Base-by-base conservation (phyloP, 345 rosid species). In the Arabidopsis arenosa region DNA sequence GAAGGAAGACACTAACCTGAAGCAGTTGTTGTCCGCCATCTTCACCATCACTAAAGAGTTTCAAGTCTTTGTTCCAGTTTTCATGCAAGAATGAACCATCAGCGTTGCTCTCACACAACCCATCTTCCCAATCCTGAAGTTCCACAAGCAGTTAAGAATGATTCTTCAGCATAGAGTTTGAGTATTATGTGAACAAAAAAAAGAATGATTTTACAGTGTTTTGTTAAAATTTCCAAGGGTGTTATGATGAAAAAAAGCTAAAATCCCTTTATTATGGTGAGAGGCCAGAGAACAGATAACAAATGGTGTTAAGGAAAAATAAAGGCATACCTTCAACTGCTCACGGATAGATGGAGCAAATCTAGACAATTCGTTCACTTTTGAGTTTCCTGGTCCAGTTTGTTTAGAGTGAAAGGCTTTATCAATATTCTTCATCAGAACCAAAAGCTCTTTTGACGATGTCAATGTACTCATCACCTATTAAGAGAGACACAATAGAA, bases 21-120 rank as follows among this genome's bases (percentile, higher is more conserved):
- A 94, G 86, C 59, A 92, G 84, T 71, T 89, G 97, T 48, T 85
- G 91, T 59, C 97, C 98, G 13, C 97, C 95, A 84, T 90, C 93
- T 76, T 86, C 96, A 15, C 85, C 83, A 33, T 89, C 84, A 66
- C 91, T 80, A 75, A 90, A 90, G 61, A 93, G 96, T 72, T 76
- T 83, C 51, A 90, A 75, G 81, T 88, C 97, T 72, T 84, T 93
- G 86, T 93, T 90, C 98, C 96, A 90, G 61, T 93, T 88, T 67
- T 88, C 97, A 80, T 84, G 96, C 83, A 93, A 75, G 87, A 85
- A 91, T 57, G 96, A 90, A 33, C 98, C 98, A 86, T 93, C 94
- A 5, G 87, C 91, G 66, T 88, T 93, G 72, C 82, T 93, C 81
- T 91, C 98, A 49, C 86, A 83, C 47, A 93, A 83, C 60, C 98